Evolutionary conservation across 345 rosid species (phyloP).

Genomic region (Triadica sebifera): DNA sequence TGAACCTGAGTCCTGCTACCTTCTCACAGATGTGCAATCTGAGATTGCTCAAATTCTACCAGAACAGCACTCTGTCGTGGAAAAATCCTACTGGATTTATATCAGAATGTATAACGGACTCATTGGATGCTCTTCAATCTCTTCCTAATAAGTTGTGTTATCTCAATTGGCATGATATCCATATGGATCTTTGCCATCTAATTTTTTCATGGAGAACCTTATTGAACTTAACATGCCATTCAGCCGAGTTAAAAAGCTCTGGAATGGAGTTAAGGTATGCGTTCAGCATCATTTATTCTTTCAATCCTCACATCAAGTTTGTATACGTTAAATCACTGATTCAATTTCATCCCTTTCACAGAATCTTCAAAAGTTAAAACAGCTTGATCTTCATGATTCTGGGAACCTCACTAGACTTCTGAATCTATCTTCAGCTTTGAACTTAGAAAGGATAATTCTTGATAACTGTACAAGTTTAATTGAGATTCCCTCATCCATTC

Average conservation of each 20-base stretch:
- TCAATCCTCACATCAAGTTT: not conserved
- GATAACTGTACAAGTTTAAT: slow-evolving; percentile 7
- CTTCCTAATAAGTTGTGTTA: slow-evolving; percentile 15
- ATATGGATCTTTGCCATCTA: slow-evolving; percentile 3
- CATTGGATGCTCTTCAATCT: slow-evolving; percentile 6
- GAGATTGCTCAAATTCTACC: slow-evolving; percentile 17
- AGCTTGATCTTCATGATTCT: slow-evolving; percentile 11
- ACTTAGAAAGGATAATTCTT: slow-evolving; percentile 10
- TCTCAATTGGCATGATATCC: slow-evolving; percentile 18
- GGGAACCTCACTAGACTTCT: not conserved
- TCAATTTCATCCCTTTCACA: not conserved
- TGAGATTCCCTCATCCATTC: slow-evolving; percentile 10
- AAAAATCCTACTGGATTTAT: slow-evolving; percentile 11
- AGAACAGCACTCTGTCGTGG: slow-evolving; percentile 10
- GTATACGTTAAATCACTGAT: not conserved
- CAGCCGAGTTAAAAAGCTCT: slow-evolving; percentile 6
- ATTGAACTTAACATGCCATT: slow-evolving; percentile 15
- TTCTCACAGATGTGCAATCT: slow-evolving; percentile 12
- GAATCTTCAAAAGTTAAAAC: slow-evolving; percentile 6
- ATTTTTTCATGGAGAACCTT: slow-evolving; percentile 12
- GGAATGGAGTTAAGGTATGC: slow-evolving; percentile 13
- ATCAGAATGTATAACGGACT: not conserved
- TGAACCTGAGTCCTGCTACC: not conserved
- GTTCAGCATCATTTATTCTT: not conserved
- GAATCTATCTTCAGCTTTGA: not conserved